phyloP scores from a whole-genome alignment of 2,329 filamentous ascomycete genomes.

The Cyphellophora europaea region DNA sequence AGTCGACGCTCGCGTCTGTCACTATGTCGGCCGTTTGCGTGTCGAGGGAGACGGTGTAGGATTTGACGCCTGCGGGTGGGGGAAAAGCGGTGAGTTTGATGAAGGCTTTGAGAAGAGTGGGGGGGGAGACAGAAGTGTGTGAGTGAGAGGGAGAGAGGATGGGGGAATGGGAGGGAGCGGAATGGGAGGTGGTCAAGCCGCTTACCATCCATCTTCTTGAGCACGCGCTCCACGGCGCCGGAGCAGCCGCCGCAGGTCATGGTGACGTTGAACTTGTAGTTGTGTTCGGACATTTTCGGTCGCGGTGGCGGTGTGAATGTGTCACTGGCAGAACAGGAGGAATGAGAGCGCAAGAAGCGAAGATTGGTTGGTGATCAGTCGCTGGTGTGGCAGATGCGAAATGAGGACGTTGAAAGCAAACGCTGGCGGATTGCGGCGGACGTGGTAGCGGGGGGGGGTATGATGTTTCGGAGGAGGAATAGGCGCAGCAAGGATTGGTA shows the following conservation, averaged over 20 bases:
- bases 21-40: conserved; percentile 72
- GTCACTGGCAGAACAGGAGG: background rate
- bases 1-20: conserved; percentile 56
- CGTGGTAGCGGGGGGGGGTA: too few species aligned
- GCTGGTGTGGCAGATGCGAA: background rate
- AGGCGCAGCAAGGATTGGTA: too few species aligned
- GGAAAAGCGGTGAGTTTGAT: background rate
- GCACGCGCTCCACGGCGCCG: conserved; percentile 80
- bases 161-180: conserved; percentile 3
- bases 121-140: conserved; percentile 8
- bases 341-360: background rate
- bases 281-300: conserved; percentile 63
- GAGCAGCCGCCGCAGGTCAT: conserved; percentile 98
- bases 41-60: conserved; percentile 79
- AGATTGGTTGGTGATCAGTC: background rate
- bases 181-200: conserved; percentile 3
- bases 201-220: conserved; percentile 84
- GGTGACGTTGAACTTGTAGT: conserved; percentile 87
- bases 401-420: too few species aligned
- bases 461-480: too few species aligned
- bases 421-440: too few species aligned
- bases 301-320: conserved; percentile 2
- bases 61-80: conserved; percentile 60
- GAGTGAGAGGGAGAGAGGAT: conserved; percentile 3
- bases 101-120: conserved; percentile 1